Conservation (phyloP, 164 flowering plant species). For the Nymphaea colorata region DNA sequence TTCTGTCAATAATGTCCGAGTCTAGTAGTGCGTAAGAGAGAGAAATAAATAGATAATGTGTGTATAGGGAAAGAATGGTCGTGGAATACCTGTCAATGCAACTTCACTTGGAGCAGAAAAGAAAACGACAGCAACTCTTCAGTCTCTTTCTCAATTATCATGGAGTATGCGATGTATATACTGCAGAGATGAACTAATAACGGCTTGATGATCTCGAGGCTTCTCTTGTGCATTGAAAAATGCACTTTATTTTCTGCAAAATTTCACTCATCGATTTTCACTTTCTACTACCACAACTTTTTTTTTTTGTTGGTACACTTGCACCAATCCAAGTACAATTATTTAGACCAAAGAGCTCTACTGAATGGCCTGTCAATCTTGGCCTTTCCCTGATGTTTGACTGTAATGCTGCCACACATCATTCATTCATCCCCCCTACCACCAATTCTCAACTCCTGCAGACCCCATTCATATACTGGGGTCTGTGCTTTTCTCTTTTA, state of each 20-base stretch:
- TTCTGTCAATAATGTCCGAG: no score
- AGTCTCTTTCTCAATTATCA: no score
- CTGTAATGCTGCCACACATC: not conserved
- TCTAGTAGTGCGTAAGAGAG: no score
- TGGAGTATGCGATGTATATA: no score
- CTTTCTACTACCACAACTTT: not conserved
- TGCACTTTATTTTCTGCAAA: not conserved
- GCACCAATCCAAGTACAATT: not conserved
- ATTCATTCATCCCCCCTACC: not conserved
- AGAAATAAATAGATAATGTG: no score
- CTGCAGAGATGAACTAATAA: no score
- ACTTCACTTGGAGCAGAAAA: no score
- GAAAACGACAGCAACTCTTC: no score
- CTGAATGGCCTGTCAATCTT: not conserved
- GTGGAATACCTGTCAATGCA: no score
- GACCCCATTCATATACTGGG: not conserved
- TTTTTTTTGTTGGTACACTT: not conserved
- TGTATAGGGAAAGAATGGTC: no score
- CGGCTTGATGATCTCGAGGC: no score
- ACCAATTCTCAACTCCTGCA: not conserved
- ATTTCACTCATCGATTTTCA: not conserved
- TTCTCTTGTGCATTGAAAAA: no score
- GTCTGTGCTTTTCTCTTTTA: not conserved
- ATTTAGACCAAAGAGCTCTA: not conserved
- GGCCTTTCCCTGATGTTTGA: not conserved